Evolutionary conservation across 2,329 filamentous ascomycete species (phyloP), one percentile per base, ranked within the genome.

Genomic region (Parascedosporium putredinis): DNA sequence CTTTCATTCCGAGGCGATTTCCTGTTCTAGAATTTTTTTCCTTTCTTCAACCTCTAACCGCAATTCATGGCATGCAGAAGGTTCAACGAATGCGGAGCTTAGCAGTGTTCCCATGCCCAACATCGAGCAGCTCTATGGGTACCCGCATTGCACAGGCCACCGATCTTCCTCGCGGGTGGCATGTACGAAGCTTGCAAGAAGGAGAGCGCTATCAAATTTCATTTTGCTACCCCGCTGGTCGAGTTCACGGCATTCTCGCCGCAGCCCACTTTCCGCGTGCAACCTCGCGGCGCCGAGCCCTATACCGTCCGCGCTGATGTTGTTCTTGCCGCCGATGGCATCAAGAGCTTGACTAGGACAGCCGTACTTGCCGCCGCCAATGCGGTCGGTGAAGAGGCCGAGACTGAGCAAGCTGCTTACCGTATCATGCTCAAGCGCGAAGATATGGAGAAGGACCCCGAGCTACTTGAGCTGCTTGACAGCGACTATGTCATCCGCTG

Each of bases 81-180:
- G 86, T 24, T 73, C 81, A 31, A 79, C 78, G 5, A 75, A 89
- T 60, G 65, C 69, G 3, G 84, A 90, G 63, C 74, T 91, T 5
- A 79, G 78, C 3, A 81, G 84, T 56, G 84, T 91, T 40, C 72
- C 81, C 52, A 76, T 91, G 59, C 70, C 71, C 27, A 81, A 88
- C 56, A 80, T 91, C 54, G 68, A 75, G 46, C 66, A 76, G 7
- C 81, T 76, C 27, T 91, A 89, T 60, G 78, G 78, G 31, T 88
- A 84, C 61, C 81, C 84, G 0, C 86, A 91, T 66, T 88, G 86
- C 76, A 84, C 87, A 4, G 86, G 85, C 6, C 87, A 93, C 62
- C 79, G 87, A 18, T 74, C 83, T 0, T 82, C 7, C 74, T 91
- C 3, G 84, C 86, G 5, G 76, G 76, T 31, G 76, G 77, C 5